Conservation (phyloP, 208 protist species). For the Trypanosomatidae sp. region DNA sequence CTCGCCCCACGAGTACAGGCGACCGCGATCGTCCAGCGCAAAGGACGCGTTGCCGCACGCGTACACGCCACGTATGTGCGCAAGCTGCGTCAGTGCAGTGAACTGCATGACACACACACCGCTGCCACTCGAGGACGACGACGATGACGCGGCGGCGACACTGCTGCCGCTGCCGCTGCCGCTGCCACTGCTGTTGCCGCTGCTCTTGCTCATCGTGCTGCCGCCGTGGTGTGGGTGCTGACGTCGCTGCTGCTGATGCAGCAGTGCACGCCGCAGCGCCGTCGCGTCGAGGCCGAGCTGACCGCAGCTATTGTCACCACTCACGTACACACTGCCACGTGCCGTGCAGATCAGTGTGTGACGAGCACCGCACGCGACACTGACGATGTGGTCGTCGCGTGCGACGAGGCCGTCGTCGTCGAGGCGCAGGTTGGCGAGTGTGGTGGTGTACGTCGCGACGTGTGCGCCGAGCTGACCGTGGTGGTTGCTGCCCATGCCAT, state of each 20-base stretch:
- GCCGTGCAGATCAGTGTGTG: conserved; percentile 46
- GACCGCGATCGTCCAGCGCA: conserved; percentile 32
- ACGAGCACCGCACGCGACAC: conserved; percentile 44
- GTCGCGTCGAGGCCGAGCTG: conserved; percentile 41
- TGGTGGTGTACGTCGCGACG: conserved; percentile 43
- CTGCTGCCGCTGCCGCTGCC: no score
- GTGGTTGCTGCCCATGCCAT: conserved; percentile 75
- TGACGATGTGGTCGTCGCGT: conserved; percentile 19
- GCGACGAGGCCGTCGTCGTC: conserved; percentile 11
- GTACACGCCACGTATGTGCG: conserved; percentile 37
- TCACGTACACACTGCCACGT: conserved; percentile 48
- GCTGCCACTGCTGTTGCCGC: not conserved
- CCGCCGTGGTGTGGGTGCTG: not conserved
- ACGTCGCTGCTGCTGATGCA: not conserved
- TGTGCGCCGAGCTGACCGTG: conserved; percentile 47
- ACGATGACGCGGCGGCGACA: no score
- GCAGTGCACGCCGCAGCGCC: conserved; percentile 3
- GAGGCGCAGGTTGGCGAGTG: conserved; percentile 31
- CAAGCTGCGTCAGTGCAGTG: conserved; percentile 27
- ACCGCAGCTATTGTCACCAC: conserved; percentile 53
- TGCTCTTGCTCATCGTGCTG: no score
- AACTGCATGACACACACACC: conserved; percentile 14
- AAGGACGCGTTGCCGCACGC: conserved; percentile 50
- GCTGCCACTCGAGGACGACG: not conserved
- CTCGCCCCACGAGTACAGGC: conserved; percentile 66